Base-by-base conservation (phyloP, 1,284 basidiomycete genomes). In the Cryptococcus sp. region DNA sequence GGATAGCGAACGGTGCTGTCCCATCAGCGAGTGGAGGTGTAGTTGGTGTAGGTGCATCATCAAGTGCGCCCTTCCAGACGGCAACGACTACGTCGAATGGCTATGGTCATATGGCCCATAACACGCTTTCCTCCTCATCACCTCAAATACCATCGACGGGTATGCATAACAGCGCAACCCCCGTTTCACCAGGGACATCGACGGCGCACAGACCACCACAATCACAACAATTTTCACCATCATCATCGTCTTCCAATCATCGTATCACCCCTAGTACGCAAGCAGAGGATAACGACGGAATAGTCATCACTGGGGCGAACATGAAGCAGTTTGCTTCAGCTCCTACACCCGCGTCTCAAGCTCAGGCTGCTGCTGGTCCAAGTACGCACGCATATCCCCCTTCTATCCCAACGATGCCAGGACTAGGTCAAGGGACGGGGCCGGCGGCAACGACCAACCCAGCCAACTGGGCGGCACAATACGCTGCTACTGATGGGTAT, bases 291-390 rank as follows among this genome's bases (percentile, higher is more conserved):
- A 19, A 22, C 39, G 26, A 52, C 34, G 57, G 48, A 3, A 46
- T 58, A 34, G 38, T 45, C 15, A 54, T 29, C n/a, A 54, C 48
- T 3, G 57, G 57, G 20, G 41, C 41, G 19, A 58, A 58, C 23
- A 50, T 50, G 41, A 53, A 26, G 20, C 51, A 19, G 41, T 50
- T 8, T 25, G n/a, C 45, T 13, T 10, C 23, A 45, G 2, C 57
- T 13, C 11, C 51, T 5, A 19, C 39, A 16, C 3, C 41, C 15
- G 37, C 46, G 13, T 37, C 40, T 10, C 10, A 22, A 8, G 15
- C 41, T 15, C 41, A 22, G 15, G n/a, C 41, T n/a, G 41, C 41
- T 44, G 58, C 58, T 23, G 53, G 58, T 23, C 58, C 53, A 16
- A 59, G 58, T 26, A 46, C 20, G 26, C 26, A 13, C 41, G 57